These are phyloP conservation scores for Bertia moriformis DNA, from an alignment of 2,329 filamentous ascomycete species.

Conservation along the genomic window DNA sequence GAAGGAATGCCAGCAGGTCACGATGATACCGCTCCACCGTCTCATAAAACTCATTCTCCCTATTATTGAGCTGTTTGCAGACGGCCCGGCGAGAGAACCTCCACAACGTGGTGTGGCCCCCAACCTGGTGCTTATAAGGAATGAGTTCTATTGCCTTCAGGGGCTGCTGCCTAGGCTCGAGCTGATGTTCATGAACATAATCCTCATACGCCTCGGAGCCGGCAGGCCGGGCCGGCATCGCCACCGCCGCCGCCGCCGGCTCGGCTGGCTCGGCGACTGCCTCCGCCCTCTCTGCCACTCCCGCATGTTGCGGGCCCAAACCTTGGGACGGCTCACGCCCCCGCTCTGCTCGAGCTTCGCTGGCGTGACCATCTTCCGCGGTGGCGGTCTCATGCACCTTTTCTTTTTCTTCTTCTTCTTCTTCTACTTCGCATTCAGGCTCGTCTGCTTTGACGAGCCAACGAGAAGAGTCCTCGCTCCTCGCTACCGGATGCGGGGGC, in stretches of 20 bases:
- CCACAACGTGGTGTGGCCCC: constrained; percentile 90
- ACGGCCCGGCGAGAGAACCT: constrained; percentile 88
- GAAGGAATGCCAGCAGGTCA: constrained; percentile 77
- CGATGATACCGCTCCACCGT: constrained; percentile 83
- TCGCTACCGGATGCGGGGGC: constrained; percentile 3
- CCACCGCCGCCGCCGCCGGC: constrained; percentile 9
- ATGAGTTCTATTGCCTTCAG: constrained; percentile 91
- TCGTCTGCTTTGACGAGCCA: neutral
- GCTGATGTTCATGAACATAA: too few species aligned
- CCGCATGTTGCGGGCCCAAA: too few species aligned
- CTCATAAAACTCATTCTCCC: constrained; percentile 98
- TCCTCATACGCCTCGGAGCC: too few species aligned
- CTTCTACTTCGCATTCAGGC: constrained; percentile 13
- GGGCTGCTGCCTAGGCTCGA: too few species aligned
- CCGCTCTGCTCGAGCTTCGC: constrained; percentile 23
- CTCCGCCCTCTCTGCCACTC: constrained; percentile 29
- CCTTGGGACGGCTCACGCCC: constrained; percentile 5
- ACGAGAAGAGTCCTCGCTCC: neutral
- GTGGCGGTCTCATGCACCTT: constrained; percentile 42
- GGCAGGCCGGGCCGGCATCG: constrained; percentile 30
- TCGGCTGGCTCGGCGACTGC: constrained; percentile 20
- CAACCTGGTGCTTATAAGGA: constrained; percentile 93
- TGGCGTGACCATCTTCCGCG: constrained; percentile 38
- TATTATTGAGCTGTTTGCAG: constrained; percentile 94
- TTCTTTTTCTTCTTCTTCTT: constrained; percentile 45